These are phyloP conservation scores for Lablab purpureus DNA, from an alignment of 306 rosid species.

Conservation along the genomic window DNA sequence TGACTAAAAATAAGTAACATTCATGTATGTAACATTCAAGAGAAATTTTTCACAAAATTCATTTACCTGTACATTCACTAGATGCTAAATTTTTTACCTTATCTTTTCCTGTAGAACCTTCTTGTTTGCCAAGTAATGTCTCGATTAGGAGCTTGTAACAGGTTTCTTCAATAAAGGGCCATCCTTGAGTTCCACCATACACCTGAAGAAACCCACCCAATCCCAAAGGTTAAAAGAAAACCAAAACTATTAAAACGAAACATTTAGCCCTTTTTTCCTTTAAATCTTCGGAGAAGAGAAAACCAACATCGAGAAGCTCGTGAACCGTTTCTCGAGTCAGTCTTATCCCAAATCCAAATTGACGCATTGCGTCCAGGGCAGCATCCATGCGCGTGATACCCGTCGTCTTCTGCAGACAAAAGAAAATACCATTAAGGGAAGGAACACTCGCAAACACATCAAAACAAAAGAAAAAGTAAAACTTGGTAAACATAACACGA, in stretches of 20 bases:
- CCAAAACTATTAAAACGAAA: slow-evolving; percentile 11
- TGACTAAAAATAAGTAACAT: background rate
- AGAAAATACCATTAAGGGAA: background rate
- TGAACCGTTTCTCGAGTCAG: slow-evolving; percentile 41
- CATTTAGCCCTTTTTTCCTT: background rate
- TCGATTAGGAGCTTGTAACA: slow-evolving; percentile 54
- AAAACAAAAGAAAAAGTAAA: background rate
- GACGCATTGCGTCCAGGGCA: slow-evolving; percentile 55
- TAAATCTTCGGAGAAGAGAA: slow-evolving; percentile 5
- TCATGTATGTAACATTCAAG: background rate
- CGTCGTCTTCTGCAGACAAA: slow-evolving; percentile 22
- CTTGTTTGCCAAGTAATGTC: slow-evolving; percentile 50
- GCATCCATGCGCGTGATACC: slow-evolving; percentile 53
- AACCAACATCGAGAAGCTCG: slow-evolving; percentile 54
- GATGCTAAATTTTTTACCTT: slow-evolving; percentile 35
- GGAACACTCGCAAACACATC: background rate
- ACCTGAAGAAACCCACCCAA: slow-evolving; percentile 46
- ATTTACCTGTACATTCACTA: background rate
- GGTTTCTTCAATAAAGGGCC: slow-evolving; percentile 58
- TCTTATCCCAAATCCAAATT: slow-evolving; percentile 35
- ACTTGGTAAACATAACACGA: background rate
- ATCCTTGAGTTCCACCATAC: slow-evolving; percentile 57
- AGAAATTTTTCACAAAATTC: background rate
- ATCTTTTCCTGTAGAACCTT: slow-evolving; percentile 14
- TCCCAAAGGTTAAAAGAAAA: background rate